Percentiles rank a stretch among this genome's conserved stretches.
Evolutionary conservation across 1,139 yeast species (phyloP).

Genomic region (Suhomyces coccinellae): DNA sequence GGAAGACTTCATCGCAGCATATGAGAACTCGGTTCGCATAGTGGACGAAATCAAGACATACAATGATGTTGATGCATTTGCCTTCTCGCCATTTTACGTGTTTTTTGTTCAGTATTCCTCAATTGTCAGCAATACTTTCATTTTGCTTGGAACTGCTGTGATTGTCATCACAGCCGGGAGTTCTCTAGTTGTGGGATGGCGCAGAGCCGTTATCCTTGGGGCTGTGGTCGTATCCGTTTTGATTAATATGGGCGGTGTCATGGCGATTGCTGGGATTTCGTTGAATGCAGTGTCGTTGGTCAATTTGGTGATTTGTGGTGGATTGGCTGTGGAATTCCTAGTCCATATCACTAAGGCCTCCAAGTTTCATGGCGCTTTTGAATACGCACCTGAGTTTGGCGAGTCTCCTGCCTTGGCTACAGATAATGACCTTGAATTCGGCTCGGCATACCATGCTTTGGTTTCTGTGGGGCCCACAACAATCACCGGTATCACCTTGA

Average conservation of each 20-base stretch:
- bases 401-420: background rate
- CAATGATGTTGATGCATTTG: slow-evolving; percentile 59
- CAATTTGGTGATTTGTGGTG: slow-evolving; percentile 84
- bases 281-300: slow-evolving; percentile 89
- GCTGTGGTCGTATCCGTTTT: slow-evolving; percentile 64
- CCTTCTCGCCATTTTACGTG: slow-evolving; percentile 89
- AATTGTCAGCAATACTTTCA: slow-evolving; percentile 57
- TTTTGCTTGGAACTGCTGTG: slow-evolving; percentile 57
- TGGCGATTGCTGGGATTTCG: slow-evolving; percentile 74
- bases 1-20: slow-evolving; percentile 78
- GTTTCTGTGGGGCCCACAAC: slow-evolving; percentile 83
- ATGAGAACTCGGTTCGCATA: slow-evolving; percentile 70
- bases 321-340: slow-evolving; percentile 91
- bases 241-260: slow-evolving; percentile 73
- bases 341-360: slow-evolving; percentile 83
- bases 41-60: slow-evolving; percentile 53
- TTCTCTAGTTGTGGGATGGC: slow-evolving; percentile 63
- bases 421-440: slow-evolving; percentile 1
- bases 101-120: slow-evolving; percentile 85
- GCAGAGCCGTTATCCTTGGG: slow-evolving; percentile 55
- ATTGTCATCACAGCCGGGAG: slow-evolving; percentile 56
- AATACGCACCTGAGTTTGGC: background rate
- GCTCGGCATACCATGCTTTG: slow-evolving; percentile 60
- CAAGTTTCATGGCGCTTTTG: slow-evolving; percentile 23
- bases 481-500: slow-evolving; percentile 83